phyloP scores from a whole-genome alignment of 306 rosid species.

The Sindora glabra region DNA sequence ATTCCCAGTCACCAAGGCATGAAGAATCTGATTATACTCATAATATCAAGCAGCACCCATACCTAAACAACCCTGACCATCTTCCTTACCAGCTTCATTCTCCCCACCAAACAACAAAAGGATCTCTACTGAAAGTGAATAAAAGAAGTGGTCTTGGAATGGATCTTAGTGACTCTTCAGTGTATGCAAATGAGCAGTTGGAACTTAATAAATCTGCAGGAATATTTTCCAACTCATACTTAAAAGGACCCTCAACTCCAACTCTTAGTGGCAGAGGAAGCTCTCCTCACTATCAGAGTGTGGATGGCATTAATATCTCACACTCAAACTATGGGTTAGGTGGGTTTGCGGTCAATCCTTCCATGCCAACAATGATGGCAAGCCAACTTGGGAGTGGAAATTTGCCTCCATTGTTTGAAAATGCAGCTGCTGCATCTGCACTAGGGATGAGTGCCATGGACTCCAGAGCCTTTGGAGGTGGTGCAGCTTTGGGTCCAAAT shows the following conservation, averaged over 20 bases:
- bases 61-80: constrained; percentile 59
- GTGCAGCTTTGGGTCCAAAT: constrained; percentile 43
- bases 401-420: constrained; percentile 66
- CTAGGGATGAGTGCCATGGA: constrained; percentile 58
- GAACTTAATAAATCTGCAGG: constrained; percentile 43
- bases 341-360: constrained; percentile 62
- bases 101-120: constrained; percentile 16
- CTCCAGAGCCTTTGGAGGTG: constrained; percentile 58
- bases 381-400: constrained; percentile 58
- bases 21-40: constrained; percentile 24
- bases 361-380: constrained; percentile 64
- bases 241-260: constrained; percentile 56
- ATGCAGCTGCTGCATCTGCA: constrained; percentile 49
- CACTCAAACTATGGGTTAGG: constrained; percentile 56
- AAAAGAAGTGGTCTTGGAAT: constrained; percentile 36
- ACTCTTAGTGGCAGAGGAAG: constrained; percentile 52
- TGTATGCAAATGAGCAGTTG: constrained; percentile 35
- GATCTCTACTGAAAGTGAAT: constrained; percentile 39
- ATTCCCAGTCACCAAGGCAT: constrained; percentile 43
- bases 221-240: constrained; percentile 34
- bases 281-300: constrained; percentile 57
- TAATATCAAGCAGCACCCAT: constrained; percentile 32
- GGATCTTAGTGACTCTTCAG: constrained; percentile 35
- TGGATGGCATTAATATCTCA: constrained; percentile 43
- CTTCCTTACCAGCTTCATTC: constrained; percentile 31